Base-by-base conservation (phyloP, 495 filamentous ascomycete genomes). In the Pseudoneurospora amorphoporcata region DNA sequence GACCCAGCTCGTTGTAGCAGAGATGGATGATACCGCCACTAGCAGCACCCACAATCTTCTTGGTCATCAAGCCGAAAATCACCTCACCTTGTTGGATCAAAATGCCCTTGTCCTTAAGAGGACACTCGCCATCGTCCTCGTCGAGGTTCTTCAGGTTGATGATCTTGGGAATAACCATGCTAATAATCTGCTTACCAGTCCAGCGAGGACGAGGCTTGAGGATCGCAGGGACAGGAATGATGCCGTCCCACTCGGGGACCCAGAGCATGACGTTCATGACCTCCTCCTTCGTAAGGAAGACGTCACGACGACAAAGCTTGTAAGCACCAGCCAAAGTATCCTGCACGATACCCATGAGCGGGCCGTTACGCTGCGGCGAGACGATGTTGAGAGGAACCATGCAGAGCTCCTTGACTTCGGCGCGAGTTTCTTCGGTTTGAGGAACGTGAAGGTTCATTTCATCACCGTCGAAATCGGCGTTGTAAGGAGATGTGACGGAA, bases 391-490 rank as follows among this genome's bases (percentile, higher is more conserved):
- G 86, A 8, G 95, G 95, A 68, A 99, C 95, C 88, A 98, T 91
- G 81, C 95, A 97, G 43, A 99, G 90, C 78, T 97, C 88, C 76
- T 88, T 91, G 75, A 99, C 88, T 82, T 99, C 95, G 8, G 94
- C 91, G 69, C 96, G 88, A 14, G 95, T 95, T 82, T 99, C 95
- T 83, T 98, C 95, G 3, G 96, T 99, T 79, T 99, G 95, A 17
- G 95, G 95, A 6, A 99, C 94, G 81, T 99, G 95, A 73, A 99
- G 81, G 77, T 99, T 99, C 95, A 99, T 99, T 81, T 99, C 95
- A 74, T 99, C 95, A 75, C 95, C 95, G 76, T 99, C 95, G 78
- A 99, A 99, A 89, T 99, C 95, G 61, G 95, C 95, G 82, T 99
- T 99, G 87, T 99, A 99, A 2, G 95, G 95, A 53, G 94, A 95